Base-by-base conservation (phyloP, 345 rosid genomes). In the Chamaenerion angustifolium region DNA sequence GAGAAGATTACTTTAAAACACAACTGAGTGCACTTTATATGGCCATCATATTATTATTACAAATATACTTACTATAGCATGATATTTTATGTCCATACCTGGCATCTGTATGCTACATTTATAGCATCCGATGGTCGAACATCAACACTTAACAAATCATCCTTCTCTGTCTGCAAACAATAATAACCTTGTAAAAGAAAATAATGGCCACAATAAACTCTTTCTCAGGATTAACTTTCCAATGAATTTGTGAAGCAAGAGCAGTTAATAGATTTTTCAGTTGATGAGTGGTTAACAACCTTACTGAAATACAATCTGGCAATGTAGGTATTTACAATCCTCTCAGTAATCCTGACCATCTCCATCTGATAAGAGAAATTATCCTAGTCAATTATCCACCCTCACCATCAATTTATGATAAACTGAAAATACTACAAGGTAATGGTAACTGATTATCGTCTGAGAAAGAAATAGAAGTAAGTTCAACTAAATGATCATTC, bases 121-220 rank as follows among this genome's bases (percentile, higher is more conserved):
- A 90, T 81, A 60, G 95, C 98, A 75, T 86, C 95, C 17, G 95
- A 90, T 21, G 98, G 88, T 49, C 82, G 76, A n/a, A 79, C 64
- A 69, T 90, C 94, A 57, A 86, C 68, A 62, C 71, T 74, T 43
- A 76, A 58, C 59, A 64, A 52, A 48, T 76, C 81, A 61, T 31
- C 59, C 56, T 76, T 74, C 54, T 82, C 88, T 25, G 83, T 81
- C 95, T 90, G 88, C 64, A 76, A 58, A 68, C 45, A 40, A 51
- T 11, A 61, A 57, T 51, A 40, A 59, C 55, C 49, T 64, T 52
- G 55, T 8, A 16, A 16, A 16, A 42, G 53, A 47, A 60, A 21
- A 17, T 42, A 8, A 31, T 31, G 8, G 37, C 37, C 37, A 31
- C 37, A 1, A 31, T 31, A 31, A 31, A 31, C 37, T 31, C 37